Evolutionary conservation across 2,329 filamentous ascomycete species (phyloP).

Genomic region (Dryadomyces sulphureus): DNA sequence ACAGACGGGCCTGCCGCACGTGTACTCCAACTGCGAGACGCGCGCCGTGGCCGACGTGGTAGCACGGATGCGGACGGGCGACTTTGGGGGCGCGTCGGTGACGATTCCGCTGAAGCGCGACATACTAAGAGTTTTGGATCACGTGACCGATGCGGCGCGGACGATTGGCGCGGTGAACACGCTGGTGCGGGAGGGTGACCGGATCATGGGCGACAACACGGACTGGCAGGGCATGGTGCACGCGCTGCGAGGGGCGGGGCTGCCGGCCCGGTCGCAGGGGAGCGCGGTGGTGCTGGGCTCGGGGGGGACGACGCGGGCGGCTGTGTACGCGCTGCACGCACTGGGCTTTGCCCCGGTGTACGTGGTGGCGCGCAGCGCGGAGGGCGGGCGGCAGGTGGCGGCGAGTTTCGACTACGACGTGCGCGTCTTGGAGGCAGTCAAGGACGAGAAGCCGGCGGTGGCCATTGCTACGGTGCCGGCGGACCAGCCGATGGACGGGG

Average conservation of each 20-base stretch:
- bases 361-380: constrained; percentile 60
- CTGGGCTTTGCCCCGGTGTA: constrained; percentile 81
- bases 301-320: constrained; percentile 82
- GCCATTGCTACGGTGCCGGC: constrained; percentile 86
- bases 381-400: constrained; percentile 53
- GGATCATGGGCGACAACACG: constrained; percentile 77
- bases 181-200: constrained; percentile 49
- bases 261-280: constrained; percentile 24
- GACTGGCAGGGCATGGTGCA: constrained; percentile 90
- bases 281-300: constrained; percentile 71
- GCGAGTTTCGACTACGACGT: constrained; percentile 66
- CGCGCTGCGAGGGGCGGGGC: constrained; percentile 55
- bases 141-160: constrained; percentile 62
- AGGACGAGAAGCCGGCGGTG: constrained; percentile 43
- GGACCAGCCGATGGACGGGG: constrained; percentile 63
- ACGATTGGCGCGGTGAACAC: constrained; percentile 92
- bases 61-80: constrained; percentile 48
- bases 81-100: constrained; percentile 87
- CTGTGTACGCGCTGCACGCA: constrained; percentile 72
- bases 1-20: constrained; percentile 65
- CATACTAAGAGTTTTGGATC: constrained; percentile 67
- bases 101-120: constrained; percentile 92
- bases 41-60: constrained; percentile 44
- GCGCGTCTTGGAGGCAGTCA: constrained; percentile 42
- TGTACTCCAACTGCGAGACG: constrained; percentile 68